These are phyloP conservation scores for Nymphaea colorata DNA, from an alignment of 164 flowering plant species.

Conservation along the genomic window DNA sequence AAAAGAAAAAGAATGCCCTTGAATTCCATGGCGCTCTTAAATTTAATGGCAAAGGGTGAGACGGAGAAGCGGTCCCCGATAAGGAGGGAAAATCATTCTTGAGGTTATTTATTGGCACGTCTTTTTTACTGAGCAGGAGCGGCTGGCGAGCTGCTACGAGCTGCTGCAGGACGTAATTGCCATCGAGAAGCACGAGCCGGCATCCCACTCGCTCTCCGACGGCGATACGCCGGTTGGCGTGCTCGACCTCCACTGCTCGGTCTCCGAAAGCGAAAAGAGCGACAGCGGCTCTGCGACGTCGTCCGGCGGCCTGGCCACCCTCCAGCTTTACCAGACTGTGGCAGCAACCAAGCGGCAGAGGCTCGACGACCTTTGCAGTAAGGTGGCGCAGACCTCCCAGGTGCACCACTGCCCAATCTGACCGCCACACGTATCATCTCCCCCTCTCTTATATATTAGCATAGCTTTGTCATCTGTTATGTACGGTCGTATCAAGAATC, in stretches of 20 bases:
- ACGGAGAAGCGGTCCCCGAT: too few relatives aligned
- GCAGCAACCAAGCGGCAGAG: neutral
- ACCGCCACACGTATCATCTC: neutral
- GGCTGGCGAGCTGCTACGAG: constrained; percentile 26
- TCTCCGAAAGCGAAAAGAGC: constrained; percentile 23
- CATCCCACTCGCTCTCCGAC: constrained; percentile 15
- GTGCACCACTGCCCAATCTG: neutral
- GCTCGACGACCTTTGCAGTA: neutral
- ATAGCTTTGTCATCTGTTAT: too few relatives aligned
- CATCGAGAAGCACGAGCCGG: constrained; percentile 23
- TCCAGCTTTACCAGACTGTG: neutral
- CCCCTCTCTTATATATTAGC: too few relatives aligned
- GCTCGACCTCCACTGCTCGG: constrained; percentile 32
- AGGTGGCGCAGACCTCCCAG: neutral
- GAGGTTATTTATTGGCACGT: too few relatives aligned
- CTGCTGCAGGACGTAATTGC: constrained; percentile 22
- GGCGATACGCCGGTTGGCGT: constrained; percentile 40
- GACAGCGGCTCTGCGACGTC: neutral
- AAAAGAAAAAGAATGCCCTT: neutral
- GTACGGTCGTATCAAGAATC: too few relatives aligned
- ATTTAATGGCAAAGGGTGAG: too few relatives aligned
- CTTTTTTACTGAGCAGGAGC: constrained; percentile 20
- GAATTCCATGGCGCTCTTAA: too few relatives aligned
- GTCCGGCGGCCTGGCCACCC: neutral
- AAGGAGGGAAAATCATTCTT: too few relatives aligned